Base-by-base conservation (phyloP, 192 early-diverging fungal genomes). In the Backusella tuberculispora region DNA sequence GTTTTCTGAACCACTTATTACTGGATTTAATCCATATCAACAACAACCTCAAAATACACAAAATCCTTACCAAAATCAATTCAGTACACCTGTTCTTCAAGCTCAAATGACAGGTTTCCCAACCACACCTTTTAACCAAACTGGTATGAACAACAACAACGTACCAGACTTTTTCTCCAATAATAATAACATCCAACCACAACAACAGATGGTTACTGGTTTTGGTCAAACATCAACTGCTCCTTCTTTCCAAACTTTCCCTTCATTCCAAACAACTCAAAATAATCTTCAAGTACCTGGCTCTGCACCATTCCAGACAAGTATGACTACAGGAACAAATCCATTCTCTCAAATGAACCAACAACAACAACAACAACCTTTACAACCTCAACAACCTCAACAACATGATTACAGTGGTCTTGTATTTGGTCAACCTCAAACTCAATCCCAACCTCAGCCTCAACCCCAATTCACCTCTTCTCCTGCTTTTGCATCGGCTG, bases 41-140 rank as follows among this genome's bases (percentile, higher is more conserved):
- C 53, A 71, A 19, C 75, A 66, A 8, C 78, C 50, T 56, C 78
- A 75, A 76, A 41, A 45, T 50, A 44, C 73, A 66, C n/a, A 70
- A 47, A 81, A 73, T 53, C 76, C 72, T 47, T 81, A 81, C 14
- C 80, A 77, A 48, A 71, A 78, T 17, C 74, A 77, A 71, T 74
- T 69, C 17, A 72, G 53, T 40, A 69, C 66, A 37, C 56, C 66
- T 37, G 38, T 43, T 19, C 70, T 78, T 42, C 77, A 78, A 26
- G 77, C 76, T 21, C 76, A 77, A 44, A 77, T 77, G 72, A 78
- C 77, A 45, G 77, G 77, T 19, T 69, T 69, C 24, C 74, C 29
- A 38, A 15, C 38, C 13, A 66, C 10, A 10, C 4, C 26, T 34
- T 34, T 34, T 40, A 66, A 38, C 6, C 29, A 34, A 2, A 34